Conservation (phyloP, 257 asterid genomes). For the Ligustrum vulgare region DNA sequence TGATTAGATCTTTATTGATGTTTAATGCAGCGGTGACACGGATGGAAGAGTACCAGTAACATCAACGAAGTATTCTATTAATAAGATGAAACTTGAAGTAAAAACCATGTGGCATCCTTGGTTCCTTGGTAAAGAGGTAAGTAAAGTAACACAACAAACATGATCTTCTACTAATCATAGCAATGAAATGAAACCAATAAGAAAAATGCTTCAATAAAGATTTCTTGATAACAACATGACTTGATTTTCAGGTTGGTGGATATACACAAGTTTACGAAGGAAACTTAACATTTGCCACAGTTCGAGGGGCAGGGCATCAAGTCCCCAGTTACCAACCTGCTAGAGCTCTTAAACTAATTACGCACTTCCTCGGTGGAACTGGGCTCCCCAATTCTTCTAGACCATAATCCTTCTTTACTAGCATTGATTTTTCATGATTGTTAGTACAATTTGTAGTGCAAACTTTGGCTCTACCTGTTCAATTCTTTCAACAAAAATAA, state of each 20-base stretch:
- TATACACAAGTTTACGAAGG: constrained; percentile 53
- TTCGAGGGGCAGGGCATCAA: constrained; percentile 87
- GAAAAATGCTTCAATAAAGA: background rate
- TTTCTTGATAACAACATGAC: background rate
- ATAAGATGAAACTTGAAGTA: constrained; percentile 43
- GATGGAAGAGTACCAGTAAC: constrained; percentile 85
- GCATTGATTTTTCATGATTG: background rate
- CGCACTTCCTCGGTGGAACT: constrained; percentile 54
- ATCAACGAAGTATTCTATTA: constrained; percentile 57
- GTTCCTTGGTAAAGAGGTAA: constrained; percentile 61
- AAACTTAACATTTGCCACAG: constrained; percentile 64
- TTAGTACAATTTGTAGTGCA: background rate
- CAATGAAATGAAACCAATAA: too few species aligned
- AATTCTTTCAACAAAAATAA: background rate
- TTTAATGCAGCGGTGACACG: constrained; percentile 63
- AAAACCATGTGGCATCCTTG: constrained; percentile 69
- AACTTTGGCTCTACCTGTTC: background rate
- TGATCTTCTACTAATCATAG: too few species aligned
- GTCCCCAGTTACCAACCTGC: constrained; percentile 78
- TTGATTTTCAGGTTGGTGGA: constrained; percentile 64
- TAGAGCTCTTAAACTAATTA: constrained; percentile 56
- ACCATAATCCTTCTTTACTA: background rate
- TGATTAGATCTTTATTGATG: background rate
- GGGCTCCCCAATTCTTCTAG: constrained; percentile 47
- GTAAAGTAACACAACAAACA: background rate